Base-by-base conservation (phyloP, 2,329 filamentous ascomycete species). In the Davidsoniella eucalypti region DNA sequence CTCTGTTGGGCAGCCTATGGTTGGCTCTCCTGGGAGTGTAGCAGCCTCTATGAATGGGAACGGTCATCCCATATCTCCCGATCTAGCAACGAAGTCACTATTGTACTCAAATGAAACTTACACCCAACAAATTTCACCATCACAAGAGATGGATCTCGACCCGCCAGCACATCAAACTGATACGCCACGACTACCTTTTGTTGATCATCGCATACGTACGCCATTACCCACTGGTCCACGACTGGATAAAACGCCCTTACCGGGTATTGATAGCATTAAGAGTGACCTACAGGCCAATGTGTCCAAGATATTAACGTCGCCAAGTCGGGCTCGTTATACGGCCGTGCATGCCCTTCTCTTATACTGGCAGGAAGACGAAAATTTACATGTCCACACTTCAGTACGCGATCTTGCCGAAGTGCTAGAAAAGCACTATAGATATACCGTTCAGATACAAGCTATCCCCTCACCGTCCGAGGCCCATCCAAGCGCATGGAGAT, bases 61-160 rank as follows among this genome's bases (percentile, higher is more conserved):
- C 29, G 29, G 29, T 4, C 29, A 33, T 10, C 29, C 47, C 5
- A 21, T 48, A 17, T 49, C 47, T 33, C 41, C 39, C 12, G 44
- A 12, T 36, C 36, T 38, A 44, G 48, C 36, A 40, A 41, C 46
- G 18, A 54, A 52, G 56, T 63, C 47, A 65, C 66, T 54, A 58
- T 63, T 39, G 61, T 66, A 48, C 71, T 68, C 57, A 58, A 64
- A 33, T 67, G 69, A 46, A 69, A 36, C 33, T 4, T 38, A 29
- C 10, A 38, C 38, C 12, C 37, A 38, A 5, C 48, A 50, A 44
- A 40, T 44, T 37, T 18, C 33, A n/a, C 36, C 71, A 43, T 56
- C 67, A 3, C 69, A 74, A 49, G 71, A 74, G 21, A 77, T 77
- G 72, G 74, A 78, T 18, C 61, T 77, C 52, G 74, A 78, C 56